These are phyloP conservation scores for Boletus sp. DNA, from an alignment of 768 basidiomycete species.

Conservation along the genomic window DNA sequence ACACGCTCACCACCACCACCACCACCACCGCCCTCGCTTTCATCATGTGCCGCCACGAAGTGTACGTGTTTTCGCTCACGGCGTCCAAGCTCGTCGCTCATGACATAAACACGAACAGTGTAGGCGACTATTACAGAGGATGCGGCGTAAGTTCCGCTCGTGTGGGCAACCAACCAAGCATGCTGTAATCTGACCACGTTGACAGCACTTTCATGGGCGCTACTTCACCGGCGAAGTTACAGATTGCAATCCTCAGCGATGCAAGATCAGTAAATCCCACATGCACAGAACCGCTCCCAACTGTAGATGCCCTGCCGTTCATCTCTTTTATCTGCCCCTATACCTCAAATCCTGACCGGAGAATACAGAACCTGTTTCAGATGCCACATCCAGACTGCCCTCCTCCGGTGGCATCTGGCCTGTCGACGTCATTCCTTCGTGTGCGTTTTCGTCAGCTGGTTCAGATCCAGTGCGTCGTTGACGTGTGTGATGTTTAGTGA, in stretches of 20 bases:
- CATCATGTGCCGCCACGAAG: slow-evolving; percentile 37
- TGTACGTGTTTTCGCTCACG: slow-evolving; percentile 22
- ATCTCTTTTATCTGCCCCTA: slow-evolving; percentile 15
- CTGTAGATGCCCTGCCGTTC: slow-evolving; percentile 31
- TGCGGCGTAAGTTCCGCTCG: slow-evolving; percentile 30
- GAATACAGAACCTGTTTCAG: slow-evolving; percentile 38
- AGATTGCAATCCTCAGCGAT: slow-evolving; percentile 31
- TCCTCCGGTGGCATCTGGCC: slow-evolving; percentile 17
- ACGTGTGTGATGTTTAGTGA: too few relatives aligned
- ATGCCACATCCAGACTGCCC: slow-evolving; percentile 35
- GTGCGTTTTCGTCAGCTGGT: slow-evolving; percentile 20
- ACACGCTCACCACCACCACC: slow-evolving; percentile 9
- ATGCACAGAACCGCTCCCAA: slow-evolving; percentile 36
- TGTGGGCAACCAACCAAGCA: neutral
- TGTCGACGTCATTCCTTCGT: slow-evolving; percentile 38
- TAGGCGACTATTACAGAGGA: slow-evolving; percentile 38
- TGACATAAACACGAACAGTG: slow-evolving; percentile 17
- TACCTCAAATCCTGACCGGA: slow-evolving; percentile 16
- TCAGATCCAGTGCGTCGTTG: too few relatives aligned
- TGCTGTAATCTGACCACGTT: slow-evolving; percentile 7
- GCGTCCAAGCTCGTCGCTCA: neutral
- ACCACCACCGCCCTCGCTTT: neutral
- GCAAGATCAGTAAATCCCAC: slow-evolving; percentile 36
- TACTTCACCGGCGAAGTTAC: slow-evolving; percentile 34
- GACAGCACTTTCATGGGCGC: slow-evolving; percentile 38